Conservation (phyloP, 768 basidiomycete genomes). For the Agrocybe pediades region DNA sequence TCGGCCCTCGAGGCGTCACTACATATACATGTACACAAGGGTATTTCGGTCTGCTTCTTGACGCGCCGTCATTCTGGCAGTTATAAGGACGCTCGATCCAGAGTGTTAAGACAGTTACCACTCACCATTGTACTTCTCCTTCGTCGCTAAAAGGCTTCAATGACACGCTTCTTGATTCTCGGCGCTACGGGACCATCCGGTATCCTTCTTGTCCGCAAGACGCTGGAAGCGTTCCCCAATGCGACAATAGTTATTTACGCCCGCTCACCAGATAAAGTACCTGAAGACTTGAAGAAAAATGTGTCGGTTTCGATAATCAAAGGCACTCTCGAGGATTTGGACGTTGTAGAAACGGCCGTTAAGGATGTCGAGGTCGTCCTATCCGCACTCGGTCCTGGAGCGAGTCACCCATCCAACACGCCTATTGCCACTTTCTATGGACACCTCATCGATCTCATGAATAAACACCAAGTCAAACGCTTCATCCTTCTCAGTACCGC, state of each 20-base stretch:
- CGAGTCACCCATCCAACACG: slow-evolving; percentile 45
- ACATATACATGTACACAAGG: too few species aligned
- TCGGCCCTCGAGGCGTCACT: too few species aligned
- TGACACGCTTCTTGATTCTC: slow-evolving; percentile 56
- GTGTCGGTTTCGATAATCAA: slow-evolving; percentile 49
- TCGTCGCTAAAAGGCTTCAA: too few species aligned
- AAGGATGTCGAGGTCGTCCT: slow-evolving; percentile 62
- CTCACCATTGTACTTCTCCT: too few species aligned
- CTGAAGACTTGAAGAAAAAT: slow-evolving; percentile 47
- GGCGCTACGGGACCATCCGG: slow-evolving; percentile 71
- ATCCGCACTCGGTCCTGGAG: slow-evolving; percentile 63
- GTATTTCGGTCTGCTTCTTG: too few species aligned
- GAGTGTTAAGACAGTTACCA: too few species aligned
- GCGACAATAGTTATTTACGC: slow-evolving; percentile 59
- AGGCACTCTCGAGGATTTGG: slow-evolving; percentile 56
- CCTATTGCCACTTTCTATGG: slow-evolving; percentile 67
- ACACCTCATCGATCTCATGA: slow-evolving; percentile 58
- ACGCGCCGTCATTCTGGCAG: too few species aligned
- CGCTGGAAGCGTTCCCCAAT: slow-evolving; percentile 40
- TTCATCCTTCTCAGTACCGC: slow-evolving; percentile 70
- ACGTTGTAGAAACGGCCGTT: slow-evolving; percentile 52
- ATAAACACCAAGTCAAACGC: slow-evolving; percentile 49
- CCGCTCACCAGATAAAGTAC: slow-evolving; percentile 64
- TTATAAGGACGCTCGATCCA: too few species aligned
- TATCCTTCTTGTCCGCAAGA: slow-evolving; percentile 55